These are phyloP conservation scores for Mimosa bimucronata DNA, from an alignment of 306 rosid species.

Conservation along the genomic window DNA sequence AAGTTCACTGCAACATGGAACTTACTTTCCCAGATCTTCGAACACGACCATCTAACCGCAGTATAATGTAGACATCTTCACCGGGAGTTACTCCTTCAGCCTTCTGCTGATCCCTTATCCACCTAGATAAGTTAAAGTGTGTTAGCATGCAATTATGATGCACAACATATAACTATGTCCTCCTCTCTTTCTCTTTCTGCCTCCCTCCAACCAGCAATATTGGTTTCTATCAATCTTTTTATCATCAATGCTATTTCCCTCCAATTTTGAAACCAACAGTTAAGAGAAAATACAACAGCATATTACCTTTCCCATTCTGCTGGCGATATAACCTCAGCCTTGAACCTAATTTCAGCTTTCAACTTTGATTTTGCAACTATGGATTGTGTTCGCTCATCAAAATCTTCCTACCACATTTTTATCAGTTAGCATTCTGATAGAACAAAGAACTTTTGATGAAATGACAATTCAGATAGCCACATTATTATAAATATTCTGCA, in stretches of 20 bases:
- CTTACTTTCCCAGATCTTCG: constrained; percentile 96
- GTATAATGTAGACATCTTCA: constrained; percentile 86
- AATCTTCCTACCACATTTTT: constrained; percentile 76
- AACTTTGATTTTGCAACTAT: constrained; percentile 80
- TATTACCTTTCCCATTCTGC: constrained; percentile 93
- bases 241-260: constrained; percentile 24
- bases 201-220: constrained; percentile 16
- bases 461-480: constrained; percentile 24
- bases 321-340: constrained; percentile 84
- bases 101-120: constrained; percentile 91
- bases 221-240: constrained; percentile 14
- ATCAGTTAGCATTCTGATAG: constrained; percentile 37
- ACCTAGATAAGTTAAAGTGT: constrained; percentile 56
- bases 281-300: constrained; percentile 32
- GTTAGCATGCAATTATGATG: constrained; percentile 13
- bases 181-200: constrained; percentile 12
- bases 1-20: constrained; percentile 27
- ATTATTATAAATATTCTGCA: constrained; percentile 7
- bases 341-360: constrained; percentile 93
- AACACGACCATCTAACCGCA: constrained; percentile 92
- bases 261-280: not conserved
- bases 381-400: constrained; percentile 88
- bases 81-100: constrained; percentile 91
- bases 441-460: constrained; percentile 22
- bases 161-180: constrained; percentile 4